Conservation (phyloP, 106 monocot species). For the Alisma plantagoaquatica region DNA sequence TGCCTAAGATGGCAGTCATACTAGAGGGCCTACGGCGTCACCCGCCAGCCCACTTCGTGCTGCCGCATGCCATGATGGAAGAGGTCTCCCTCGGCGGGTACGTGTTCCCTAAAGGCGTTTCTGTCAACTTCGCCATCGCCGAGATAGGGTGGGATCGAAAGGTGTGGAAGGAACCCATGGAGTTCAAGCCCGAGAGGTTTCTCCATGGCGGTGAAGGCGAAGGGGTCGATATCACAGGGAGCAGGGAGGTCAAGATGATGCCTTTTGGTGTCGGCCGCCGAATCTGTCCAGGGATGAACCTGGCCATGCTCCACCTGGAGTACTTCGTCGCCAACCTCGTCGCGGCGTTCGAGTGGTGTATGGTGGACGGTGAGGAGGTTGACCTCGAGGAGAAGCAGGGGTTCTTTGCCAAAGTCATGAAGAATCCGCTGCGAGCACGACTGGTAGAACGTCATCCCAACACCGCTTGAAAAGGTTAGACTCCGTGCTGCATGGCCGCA, state of each 20-base stretch:
- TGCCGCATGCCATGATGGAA: constrained; percentile 10
- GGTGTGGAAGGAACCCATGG: constrained; percentile 8
- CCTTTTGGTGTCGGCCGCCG: constrained; percentile 16
- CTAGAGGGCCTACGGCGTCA: constrained; percentile 10
- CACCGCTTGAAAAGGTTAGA: too few relatives aligned
- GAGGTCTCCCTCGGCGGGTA: constrained; percentile 4
- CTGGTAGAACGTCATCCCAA: too few relatives aligned
- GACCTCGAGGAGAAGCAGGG: constrained; percentile 7
- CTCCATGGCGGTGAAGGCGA: constrained; percentile 8
- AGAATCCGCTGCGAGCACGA: constrained; percentile 7
- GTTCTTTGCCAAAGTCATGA: constrained; percentile 9
- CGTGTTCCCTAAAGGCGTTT: constrained; percentile 3
- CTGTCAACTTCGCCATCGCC: constrained; percentile 7
- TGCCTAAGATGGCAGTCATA: constrained; percentile 10
- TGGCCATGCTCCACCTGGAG: constrained; percentile 10
- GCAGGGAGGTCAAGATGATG: constrained; percentile 16
- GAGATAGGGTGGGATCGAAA: constrained; percentile 9
- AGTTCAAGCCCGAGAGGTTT: constrained; percentile 20
- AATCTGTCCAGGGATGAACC: constrained; percentile 10
- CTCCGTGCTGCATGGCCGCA: too few relatives aligned
- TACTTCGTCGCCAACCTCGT: constrained; percentile 17
- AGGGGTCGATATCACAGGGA: constrained; percentile 11
- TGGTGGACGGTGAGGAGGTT: constrained; percentile 4
- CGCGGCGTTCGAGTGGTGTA: constrained; percentile 10
- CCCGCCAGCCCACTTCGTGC: constrained; percentile 15